phyloP scores from a whole-genome alignment of 495 filamentous ascomycete genomes.

The Annulohypoxylon stygium region DNA sequence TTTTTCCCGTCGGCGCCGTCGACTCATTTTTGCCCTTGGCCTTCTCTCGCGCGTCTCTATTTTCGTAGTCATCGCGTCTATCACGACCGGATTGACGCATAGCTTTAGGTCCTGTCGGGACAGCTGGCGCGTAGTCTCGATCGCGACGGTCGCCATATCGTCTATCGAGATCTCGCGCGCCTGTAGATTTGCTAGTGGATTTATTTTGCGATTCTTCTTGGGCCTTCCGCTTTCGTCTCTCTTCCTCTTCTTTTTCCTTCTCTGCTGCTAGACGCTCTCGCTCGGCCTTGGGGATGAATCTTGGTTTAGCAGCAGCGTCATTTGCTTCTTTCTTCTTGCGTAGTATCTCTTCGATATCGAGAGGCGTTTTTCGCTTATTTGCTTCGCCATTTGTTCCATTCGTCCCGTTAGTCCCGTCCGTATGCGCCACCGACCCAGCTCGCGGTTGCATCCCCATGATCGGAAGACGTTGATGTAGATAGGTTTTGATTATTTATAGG shows the following conservation, averaged over 20 bases:
- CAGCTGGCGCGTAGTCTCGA: conserved; percentile 46
- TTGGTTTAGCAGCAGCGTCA: conserved; percentile 75
- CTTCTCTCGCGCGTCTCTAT: conserved; percentile 57
- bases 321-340: conserved; percentile 62
- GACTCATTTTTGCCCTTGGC: conserved; percentile 47
- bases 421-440: conserved; percentile 38
- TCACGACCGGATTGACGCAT: conserved; percentile 69
- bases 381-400: conserved; percentile 37
- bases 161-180: conserved; percentile 24
- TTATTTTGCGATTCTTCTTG: conserved; percentile 61
- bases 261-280: conserved; percentile 88
- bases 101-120: conserved; percentile 85
- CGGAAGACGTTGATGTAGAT: conserved; percentile 14
- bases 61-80: conserved; percentile 67
- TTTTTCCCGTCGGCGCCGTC: conserved; percentile 57
- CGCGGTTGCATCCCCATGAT: conserved; percentile 50
- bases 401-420: conserved; percentile 23
- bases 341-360: conserved; percentile 63
- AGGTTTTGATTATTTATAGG: conserved; percentile 6
- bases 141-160: conserved; percentile 45
- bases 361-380: conserved; percentile 52
- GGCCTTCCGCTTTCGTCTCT: conserved; percentile 67
- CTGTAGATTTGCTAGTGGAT: conserved; percentile 16
- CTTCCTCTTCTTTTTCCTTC: conserved; percentile 86
- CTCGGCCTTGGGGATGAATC: conserved; percentile 91